Evolutionary conservation across 176 grass and related monocot species (phyloP), one percentile per base, ranked within the genome.

Genomic region (Aegilops longissima): DNA sequence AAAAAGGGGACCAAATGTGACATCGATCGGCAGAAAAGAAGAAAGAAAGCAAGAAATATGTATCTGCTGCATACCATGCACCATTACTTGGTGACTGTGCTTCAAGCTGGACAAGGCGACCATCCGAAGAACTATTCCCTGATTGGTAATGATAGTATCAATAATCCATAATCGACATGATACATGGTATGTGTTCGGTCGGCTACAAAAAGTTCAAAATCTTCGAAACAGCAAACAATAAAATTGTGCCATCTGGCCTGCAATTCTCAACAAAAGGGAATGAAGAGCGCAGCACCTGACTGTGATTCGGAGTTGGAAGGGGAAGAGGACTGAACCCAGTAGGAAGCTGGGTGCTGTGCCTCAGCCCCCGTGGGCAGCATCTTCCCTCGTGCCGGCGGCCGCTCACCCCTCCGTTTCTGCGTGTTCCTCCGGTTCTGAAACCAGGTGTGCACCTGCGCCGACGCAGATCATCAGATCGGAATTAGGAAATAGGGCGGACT

Each of bases 381-480:
- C 76, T 87, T 93, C 2, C 70, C 73, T 66, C 67, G 69, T 47
- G 76, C 45, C 49, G 62, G n/a, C 51, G 29, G 81, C 73, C 8
- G 8, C 8, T 9, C 35, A 21, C 36, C 68, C 51, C 82, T 85
- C 67, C 90, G 90, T 8, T 40, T 40, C 71, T 96, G 94, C 73
- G 94, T 91, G 88, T 99, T 94, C 76, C 97, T 92, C 85, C 94
- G 87, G 86, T 99, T 99, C 75, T 99, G 97, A 70, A 99, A 99
- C 97, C 97, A 99, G 62, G 93, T 99, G 94, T 94, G 96, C 8
- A 99, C 97, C 97, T 98, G 82, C 51, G 87, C 52, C 36, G 80
- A 35, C 35, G 35, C 35, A 36, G 35, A 36, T 36, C 35, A 31
- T 31, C 35, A 0, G 40, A 31, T 31, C 35, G 5, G 40, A 39